A percentile compares a stretch with the other conserved stretches of the same genome.
These are phyloP conservation scores for Trapa bicornis DNA, from an alignment of 345 rosid species.

Conservation along the genomic window DNA sequence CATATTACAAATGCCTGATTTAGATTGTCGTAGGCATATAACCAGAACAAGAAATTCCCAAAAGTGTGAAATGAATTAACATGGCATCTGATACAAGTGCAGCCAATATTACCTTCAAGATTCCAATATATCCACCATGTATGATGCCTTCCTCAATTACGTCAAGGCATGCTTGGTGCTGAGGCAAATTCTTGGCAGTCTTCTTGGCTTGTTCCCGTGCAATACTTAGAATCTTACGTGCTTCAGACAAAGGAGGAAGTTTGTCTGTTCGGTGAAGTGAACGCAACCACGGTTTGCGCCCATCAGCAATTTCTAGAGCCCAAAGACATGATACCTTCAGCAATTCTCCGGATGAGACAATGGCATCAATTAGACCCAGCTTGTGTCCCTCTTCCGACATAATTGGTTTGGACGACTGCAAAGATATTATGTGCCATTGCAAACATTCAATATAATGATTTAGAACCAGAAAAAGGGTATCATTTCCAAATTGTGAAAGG, in stretches of 20 bases:
- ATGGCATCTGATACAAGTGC: background rate
- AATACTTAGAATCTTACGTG: conserved; percentile 41
- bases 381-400: conserved; percentile 72
- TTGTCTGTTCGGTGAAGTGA: conserved; percentile 80
- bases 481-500: background rate
- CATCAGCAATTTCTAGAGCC: conserved; percentile 68
- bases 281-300: conserved; percentile 70
- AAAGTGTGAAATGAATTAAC: background rate
- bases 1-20: background rate
- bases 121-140: conserved; percentile 89
- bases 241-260: conserved; percentile 79
- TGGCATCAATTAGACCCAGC: conserved; percentile 75
- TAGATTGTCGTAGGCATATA: background rate
- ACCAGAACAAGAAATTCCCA: background rate
- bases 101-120: conserved; percentile 51
- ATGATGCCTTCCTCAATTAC: conserved; percentile 83
- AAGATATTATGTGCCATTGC: background rate
- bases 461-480: background rate
- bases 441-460: background rate
- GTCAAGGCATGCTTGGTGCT: conserved; percentile 76
- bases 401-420: conserved; percentile 79
- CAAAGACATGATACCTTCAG: conserved; percentile 61
- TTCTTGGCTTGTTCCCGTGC: conserved; percentile 64
- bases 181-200: conserved; percentile 80
- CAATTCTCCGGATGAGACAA: conserved; percentile 64